Conservation (phyloP, 352 stramenopile species). For the Pythium biforme region DNA sequence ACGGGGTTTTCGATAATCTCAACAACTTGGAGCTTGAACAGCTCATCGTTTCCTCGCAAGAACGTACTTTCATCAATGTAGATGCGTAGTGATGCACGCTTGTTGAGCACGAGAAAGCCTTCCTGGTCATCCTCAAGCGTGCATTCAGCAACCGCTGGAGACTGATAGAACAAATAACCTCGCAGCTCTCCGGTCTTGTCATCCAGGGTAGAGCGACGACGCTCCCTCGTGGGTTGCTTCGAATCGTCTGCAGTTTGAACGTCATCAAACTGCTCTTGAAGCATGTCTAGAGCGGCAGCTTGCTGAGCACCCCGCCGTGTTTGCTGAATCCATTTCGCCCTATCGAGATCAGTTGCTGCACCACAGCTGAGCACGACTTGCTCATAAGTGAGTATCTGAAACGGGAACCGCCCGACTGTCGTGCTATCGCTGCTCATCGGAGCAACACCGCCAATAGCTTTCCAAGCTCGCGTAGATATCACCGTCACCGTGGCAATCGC, state of each 20-base stretch:
- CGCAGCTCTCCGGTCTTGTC: conserved; percentile 18
- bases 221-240: not conserved
- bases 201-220: conserved; percentile 16
- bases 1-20: conserved; percentile 28
- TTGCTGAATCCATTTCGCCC: conserved; percentile 68
- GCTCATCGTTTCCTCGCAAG: conserved; percentile 23
- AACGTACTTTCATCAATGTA: conserved; percentile 51
- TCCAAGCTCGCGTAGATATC: conserved; percentile 48
- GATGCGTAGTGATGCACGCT: conserved; percentile 34
- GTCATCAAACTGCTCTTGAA: conserved; percentile 52
- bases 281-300: conserved; percentile 47
- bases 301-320: conserved; percentile 54
- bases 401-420: conserved; percentile 39
- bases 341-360: conserved; percentile 51
- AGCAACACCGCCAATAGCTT: conserved; percentile 13
- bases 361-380: conserved; percentile 65
- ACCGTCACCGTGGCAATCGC: conserved; percentile 37
- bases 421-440: conserved; percentile 15
- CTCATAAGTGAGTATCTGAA: conserved; percentile 67
- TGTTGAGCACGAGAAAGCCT: conserved; percentile 37
- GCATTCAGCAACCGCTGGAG: not conserved
- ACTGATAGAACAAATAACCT: conserved; percentile 25
- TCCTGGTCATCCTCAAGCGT: conserved; percentile 6
- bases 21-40: conserved; percentile 31
- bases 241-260: conserved; percentile 25